These are phyloP conservation scores for Tinospora cordifolia DNA, from an alignment of 164 flowering plant genomes.

Conservation along the genomic window DNA sequence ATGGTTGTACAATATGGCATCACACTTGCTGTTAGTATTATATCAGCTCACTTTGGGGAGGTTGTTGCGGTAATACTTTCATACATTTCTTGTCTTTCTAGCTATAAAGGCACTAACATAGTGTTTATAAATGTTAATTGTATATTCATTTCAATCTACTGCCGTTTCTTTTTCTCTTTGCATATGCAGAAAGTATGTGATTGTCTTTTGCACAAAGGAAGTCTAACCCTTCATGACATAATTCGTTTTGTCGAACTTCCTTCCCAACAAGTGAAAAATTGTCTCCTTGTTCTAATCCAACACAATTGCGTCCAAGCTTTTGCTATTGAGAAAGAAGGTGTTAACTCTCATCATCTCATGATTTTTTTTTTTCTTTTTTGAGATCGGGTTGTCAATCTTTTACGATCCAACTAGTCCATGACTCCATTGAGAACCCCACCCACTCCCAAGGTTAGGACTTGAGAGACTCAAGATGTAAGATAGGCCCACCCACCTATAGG, in stretches of 20 bases:
- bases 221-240: conserved; percentile 34
- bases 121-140: background rate
- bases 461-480: no score
- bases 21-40: conserved; percentile 54
- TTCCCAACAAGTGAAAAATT: conserved; percentile 40
- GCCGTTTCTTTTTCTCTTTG: background rate
- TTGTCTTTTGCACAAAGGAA: conserved; percentile 65
- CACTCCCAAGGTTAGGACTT: no score
- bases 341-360: background rate
- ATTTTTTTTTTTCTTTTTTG: no score
- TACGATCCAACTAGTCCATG: no score
- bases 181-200: conserved; percentile 71
- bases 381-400: no score
- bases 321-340: conserved; percentile 37
- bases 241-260: conserved; percentile 41
- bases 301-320: conserved; percentile 94
- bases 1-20: conserved; percentile 53
- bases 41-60: conserved; percentile 62
- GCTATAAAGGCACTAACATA: background rate
- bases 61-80: conserved; percentile 48
- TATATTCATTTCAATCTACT: background rate
- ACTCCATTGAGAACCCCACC: no score
- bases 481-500: no score
- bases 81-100: background rate
- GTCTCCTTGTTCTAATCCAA: conserved; percentile 72